Evolutionary conservation across 257 asterid species (phyloP), one percentile per base, ranked within the genome.

Genomic region (Nicotiana attenuata): DNA sequence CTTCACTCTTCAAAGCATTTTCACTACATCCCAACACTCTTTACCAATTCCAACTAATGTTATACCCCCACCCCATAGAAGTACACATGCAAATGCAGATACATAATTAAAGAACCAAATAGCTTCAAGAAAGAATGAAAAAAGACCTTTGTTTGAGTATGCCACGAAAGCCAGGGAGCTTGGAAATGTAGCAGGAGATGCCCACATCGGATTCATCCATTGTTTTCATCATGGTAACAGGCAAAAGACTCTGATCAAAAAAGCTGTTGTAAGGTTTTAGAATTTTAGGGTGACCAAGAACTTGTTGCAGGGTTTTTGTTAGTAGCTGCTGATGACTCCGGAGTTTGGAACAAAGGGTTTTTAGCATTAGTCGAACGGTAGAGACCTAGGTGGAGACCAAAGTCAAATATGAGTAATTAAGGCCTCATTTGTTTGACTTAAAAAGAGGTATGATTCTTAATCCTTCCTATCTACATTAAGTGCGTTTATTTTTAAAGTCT

Each of bases 81-180:
- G 13, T 2, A 71, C 17, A 0, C 56, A 20, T 69, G 33, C 57
- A 28, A 69, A 20, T 41, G 57, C 3, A 69, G 7, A 69, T 11
- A n/a, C 57, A 69, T 45, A 45, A 69, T 16, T 28, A 69, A 38
- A 24, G 17, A 69, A 69, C 31, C 31, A n/a, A 14, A 16, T 5
- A 5, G 20, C 7, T 53, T 1, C 59, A 5, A 9, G 13, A 41
- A 33, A 66, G 1, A 66, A 17, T 5, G 19, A 71, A 26, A 50
- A 75, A 20, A 77, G 10, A 93, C 98, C 98, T 94, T 83, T 91
- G 98, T 86, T 94, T 94, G 87, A 94, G 97, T 83, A 91, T 88
- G 57, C 98, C 98, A 45, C 93, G 88, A 85, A 94, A 94, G 65
- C 98, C 97, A 13, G 96, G 97, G 57, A 93, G 95, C 52, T 83